Base-by-base conservation (phyloP, 2,329 filamentous ascomycete species). In the Phaeosphaeriaceae sp. region DNA sequence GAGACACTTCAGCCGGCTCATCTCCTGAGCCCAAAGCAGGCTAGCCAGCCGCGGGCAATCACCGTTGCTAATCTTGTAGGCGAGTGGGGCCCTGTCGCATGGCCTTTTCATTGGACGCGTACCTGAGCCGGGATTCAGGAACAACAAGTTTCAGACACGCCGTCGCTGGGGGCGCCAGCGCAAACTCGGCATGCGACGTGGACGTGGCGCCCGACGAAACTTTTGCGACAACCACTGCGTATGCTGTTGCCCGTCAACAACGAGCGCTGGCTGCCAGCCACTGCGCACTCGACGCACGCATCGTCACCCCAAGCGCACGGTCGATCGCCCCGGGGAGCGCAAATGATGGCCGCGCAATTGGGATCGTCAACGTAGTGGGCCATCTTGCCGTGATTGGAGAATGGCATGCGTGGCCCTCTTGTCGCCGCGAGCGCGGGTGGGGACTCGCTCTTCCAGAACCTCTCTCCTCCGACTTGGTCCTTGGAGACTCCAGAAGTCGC, bases 311-410 rank as follows among this genome's bases (percentile, higher is more conserved):
- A 22, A 21, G 53, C 53, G 41, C 57, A 56, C 40, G 17, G 46
- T 53, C 44, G 49, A 53, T 52, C 53, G 27, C 17, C 19, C 44
- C 21, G 24, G 46, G 50, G 36, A 51, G 57, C 48, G 49, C 54
- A 60, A 49, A 60, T 48, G 55, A 60, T 58, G 61, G 63, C 63
- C 66, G 63, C 70, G 70, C 69, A 73, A 74, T 73, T 70, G 59
- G 56, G 65, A 73, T 73, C 62, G 62, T 56, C 70, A 56, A 48
- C 53, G 47, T 53, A 56, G 65, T 67, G 67, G 54, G 60, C 57
- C 57, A 48, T 20, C 17, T 44, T 40, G 21, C 40, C 47, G 57
- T 61, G 60, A 64, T 68, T 65, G 65, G 60, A 56, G 46, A 50
- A 50, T 49, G 42, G 57, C 55, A 53, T 61, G 62, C 60, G 61